Percentiles rank a stretch among this genome's conserved stretches.
phyloP scores from a whole-genome alignment of 345 rosid genomes.

The Barbarea vulgaris region DNA sequence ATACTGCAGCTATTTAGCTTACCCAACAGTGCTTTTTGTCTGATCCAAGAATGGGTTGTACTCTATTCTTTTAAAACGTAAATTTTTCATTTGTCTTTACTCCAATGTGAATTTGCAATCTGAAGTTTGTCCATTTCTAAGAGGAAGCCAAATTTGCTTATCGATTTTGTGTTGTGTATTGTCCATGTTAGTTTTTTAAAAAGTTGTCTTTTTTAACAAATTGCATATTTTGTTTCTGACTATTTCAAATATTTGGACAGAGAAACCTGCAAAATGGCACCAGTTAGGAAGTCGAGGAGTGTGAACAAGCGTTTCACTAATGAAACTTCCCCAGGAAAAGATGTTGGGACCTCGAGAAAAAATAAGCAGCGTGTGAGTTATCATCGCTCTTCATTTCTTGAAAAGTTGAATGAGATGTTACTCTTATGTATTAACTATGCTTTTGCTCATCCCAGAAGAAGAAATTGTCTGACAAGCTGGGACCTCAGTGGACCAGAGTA shows the following conservation, averaged over 20 bases:
- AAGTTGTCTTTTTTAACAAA: not conserved
- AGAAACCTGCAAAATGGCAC: constrained; percentile 56
- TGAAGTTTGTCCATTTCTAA: not conserved
- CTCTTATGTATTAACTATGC: constrained; percentile 28
- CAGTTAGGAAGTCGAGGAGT: constrained; percentile 75
- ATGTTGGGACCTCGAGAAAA: constrained; percentile 56
- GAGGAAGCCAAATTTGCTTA: constrained; percentile 13
- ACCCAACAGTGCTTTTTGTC: constrained; percentile 20
- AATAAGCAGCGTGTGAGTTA: constrained; percentile 64
- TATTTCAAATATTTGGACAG: constrained; percentile 34
- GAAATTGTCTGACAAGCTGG: constrained; percentile 81
- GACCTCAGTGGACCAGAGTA: constrained; percentile 86
- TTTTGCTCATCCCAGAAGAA: constrained; percentile 52
- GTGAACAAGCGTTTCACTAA: constrained; percentile 67
- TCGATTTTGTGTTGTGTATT: not conserved
- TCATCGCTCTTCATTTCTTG: constrained; percentile 1
- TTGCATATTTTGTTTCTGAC: not conserved
- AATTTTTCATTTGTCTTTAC: constrained; percentile 7
- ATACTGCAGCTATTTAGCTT: constrained; percentile 16
- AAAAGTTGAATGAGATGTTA: constrained; percentile 4
- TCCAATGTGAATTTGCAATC: not conserved
- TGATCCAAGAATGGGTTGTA: constrained; percentile 32
- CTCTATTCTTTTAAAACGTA: not conserved
- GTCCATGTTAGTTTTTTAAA: not conserved
- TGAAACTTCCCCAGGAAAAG: constrained; percentile 72